Percentiles rank a stretch among this genome's conserved stretches.
phyloP scores from a whole-genome alignment of 2,329 filamentous ascomycete genomes.

The Diplodia sapinea region DNA sequence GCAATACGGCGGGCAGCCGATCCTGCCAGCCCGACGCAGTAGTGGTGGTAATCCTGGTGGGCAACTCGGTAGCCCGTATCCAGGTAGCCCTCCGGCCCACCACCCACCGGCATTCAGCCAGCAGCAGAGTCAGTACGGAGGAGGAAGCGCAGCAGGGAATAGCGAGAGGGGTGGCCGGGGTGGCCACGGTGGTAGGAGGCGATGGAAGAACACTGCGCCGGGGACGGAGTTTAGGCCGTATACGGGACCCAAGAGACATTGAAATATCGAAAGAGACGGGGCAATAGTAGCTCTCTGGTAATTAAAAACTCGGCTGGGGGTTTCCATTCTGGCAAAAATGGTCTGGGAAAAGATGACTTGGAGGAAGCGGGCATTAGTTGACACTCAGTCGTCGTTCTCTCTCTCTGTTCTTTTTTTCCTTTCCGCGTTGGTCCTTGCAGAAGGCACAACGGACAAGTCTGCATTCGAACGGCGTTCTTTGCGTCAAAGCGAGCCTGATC shows the following conservation, averaged over 20 bases:
- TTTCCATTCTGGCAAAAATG: not conserved
- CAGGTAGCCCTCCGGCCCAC: slow-evolving; percentile 12
- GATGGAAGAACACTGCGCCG: slow-evolving; percentile 15
- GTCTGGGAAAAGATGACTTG: not conserved
- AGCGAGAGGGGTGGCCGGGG: slow-evolving; percentile 12
- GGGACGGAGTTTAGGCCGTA: slow-evolving; percentile 30
- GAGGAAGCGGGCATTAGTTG: not conserved
- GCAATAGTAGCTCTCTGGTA: not conserved
- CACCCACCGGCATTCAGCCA: slow-evolving; percentile 31
- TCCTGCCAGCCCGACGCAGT: slow-evolving; percentile 43
- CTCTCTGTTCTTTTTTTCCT: not conserved
- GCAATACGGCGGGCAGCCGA: slow-evolving; percentile 50
- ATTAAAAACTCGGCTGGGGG: not conserved
- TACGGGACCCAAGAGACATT: slow-evolving; percentile 27
- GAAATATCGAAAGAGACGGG: not conserved
- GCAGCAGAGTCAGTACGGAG: slow-evolving; percentile 25
- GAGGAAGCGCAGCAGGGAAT: not conserved
- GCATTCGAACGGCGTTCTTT: slow-evolving; percentile 22
- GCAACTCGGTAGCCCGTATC: slow-evolving; percentile 13
- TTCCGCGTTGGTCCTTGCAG: not conserved
- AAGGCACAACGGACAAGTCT: slow-evolving; percentile 4
- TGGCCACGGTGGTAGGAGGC: slow-evolving; percentile 21
- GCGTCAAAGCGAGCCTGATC: slow-evolving; percentile 14
- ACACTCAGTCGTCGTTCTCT: not conserved
- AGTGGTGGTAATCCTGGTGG: slow-evolving; percentile 9